These are phyloP conservation scores for Suillus subluteus DNA, from an alignment of 768 basidiomycete genomes.

Conservation along the genomic window DNA sequence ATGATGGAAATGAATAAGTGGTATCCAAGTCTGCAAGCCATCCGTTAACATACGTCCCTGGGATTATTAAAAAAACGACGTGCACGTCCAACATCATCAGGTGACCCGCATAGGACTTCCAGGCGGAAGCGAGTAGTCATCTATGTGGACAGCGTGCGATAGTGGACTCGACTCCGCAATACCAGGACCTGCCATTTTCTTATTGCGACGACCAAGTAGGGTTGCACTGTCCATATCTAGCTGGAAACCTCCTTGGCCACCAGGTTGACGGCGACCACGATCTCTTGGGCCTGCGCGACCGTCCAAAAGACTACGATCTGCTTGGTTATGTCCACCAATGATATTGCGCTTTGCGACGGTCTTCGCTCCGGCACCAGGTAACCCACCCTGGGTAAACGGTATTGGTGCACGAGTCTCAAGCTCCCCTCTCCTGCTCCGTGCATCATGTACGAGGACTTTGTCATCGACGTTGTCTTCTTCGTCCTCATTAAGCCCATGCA, in stretches of 20 bases:
- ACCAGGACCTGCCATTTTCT: slow-evolving; percentile 31
- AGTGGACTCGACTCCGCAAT: slow-evolving; percentile 40
- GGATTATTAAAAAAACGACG: not conserved
- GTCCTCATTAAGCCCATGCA: slow-evolving; percentile 90
- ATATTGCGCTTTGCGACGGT: slow-evolving; percentile 15
- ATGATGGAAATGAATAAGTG: not conserved
- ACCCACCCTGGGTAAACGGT: not conserved
- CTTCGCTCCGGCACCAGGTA: slow-evolving; percentile 18
- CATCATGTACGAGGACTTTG: slow-evolving; percentile 53
- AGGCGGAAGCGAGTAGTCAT: slow-evolving; percentile 17
- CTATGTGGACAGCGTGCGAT: slow-evolving; percentile 23
- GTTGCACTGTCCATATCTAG: slow-evolving; percentile 88
- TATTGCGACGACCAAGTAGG: slow-evolving; percentile 73
- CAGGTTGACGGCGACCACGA: slow-evolving; percentile 41
- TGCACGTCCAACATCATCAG: slow-evolving; percentile 12
- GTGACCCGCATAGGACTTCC: slow-evolving; percentile 39
- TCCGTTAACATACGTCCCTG: not conserved
- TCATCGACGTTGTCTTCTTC: slow-evolving; percentile 71
- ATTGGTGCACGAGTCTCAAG: slow-evolving; percentile 13
- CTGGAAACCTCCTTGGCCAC: slow-evolving; percentile 61
- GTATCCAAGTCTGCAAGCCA: not conserved
- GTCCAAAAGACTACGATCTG: slow-evolving; percentile 45
- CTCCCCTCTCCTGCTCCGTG: slow-evolving; percentile 43
- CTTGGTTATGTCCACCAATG: slow-evolving; percentile 17
- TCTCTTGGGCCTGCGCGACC: slow-evolving; percentile 77